phyloP scores from a whole-genome alignment of 164 flowering plant species.

The Nymphaea thermarum region DNA sequence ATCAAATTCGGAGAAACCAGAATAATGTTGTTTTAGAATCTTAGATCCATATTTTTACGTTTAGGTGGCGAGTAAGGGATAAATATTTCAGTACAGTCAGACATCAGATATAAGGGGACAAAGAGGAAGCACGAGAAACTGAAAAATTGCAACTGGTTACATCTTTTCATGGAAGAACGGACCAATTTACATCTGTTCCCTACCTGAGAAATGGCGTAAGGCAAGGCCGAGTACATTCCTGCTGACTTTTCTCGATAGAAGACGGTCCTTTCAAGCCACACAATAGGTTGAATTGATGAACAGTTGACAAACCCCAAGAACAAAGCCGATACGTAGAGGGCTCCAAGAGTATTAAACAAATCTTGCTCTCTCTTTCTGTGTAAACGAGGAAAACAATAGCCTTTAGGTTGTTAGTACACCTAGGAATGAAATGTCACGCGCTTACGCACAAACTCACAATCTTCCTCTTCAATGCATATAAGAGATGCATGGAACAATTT shows the following conservation, averaged over 20 bases:
- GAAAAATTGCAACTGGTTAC: not conserved
- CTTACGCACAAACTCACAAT: not conserved
- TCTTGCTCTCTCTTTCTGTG: conserved; percentile 7
- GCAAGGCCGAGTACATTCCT: conserved; percentile 87
- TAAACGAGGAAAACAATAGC: not conserved
- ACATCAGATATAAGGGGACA: not conserved
- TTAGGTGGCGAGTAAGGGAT: not conserved
- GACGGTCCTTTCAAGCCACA: conserved; percentile 70
- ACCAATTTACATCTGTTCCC: not conserved
- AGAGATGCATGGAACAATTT: too few species aligned
- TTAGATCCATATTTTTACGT: not conserved
- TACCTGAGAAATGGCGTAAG: conserved; percentile 87
- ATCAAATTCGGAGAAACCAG: not conserved
- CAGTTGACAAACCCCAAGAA: conserved; percentile 67
- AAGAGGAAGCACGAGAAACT: not conserved
- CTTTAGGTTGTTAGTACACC: not conserved
- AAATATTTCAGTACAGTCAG: not conserved
- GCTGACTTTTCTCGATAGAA: conserved; percentile 82
- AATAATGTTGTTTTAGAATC: not conserved
- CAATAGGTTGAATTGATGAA: conserved; percentile 66
- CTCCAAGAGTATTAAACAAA: conserved; percentile 41
- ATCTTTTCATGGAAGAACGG: not conserved
- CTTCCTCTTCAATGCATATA: not conserved
- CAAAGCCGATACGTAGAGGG: conserved; percentile 58
- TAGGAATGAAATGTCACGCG: not conserved